These are phyloP conservation scores for Epichloe elymi DNA, from an alignment of 2,329 filamentous ascomycete species.

Conservation along the genomic window DNA sequence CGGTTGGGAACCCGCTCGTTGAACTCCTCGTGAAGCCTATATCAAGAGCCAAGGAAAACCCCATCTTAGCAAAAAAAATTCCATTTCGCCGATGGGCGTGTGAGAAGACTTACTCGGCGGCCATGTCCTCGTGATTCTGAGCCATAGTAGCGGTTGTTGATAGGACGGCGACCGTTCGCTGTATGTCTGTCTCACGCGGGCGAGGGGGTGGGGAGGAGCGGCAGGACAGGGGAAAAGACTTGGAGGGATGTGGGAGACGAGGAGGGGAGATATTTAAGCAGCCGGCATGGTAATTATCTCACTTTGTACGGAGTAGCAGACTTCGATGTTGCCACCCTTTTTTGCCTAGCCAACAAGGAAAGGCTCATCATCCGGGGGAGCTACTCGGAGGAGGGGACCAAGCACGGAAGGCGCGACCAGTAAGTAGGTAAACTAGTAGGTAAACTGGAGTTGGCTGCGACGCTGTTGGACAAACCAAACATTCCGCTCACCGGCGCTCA, in stretches of 20 bases:
- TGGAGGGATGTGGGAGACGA: background rate
- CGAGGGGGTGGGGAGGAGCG: background rate
- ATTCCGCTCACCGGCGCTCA: too few species aligned
- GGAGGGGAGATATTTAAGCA: background rate
- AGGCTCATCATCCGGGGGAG: too few species aligned
- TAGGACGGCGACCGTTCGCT: background rate
- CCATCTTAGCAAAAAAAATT: background rate
- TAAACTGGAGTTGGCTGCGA: background rate
- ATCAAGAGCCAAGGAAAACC: background rate
- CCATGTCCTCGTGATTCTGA: conserved; percentile 20
- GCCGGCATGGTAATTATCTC: too few species aligned
- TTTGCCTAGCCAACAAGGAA: too few species aligned
- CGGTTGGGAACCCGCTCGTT: conserved; percentile 12
- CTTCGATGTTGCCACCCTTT: too few species aligned
- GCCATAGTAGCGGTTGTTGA: conserved; percentile 13
- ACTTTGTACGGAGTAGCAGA: too few species aligned
- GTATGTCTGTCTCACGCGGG: background rate
- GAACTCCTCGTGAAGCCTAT: conserved; percentile 17
- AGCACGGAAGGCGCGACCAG: background rate
- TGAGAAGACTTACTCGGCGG: conserved; percentile 17
- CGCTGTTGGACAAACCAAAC: too few species aligned
- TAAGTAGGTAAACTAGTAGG: background rate
- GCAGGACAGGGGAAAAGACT: background rate
- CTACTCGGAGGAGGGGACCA: background rate
- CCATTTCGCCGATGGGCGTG: background rate